Evolutionary conservation across 2,329 filamentous ascomycete species (phyloP).

Genomic region (Talaromyces rugulosus): DNA sequence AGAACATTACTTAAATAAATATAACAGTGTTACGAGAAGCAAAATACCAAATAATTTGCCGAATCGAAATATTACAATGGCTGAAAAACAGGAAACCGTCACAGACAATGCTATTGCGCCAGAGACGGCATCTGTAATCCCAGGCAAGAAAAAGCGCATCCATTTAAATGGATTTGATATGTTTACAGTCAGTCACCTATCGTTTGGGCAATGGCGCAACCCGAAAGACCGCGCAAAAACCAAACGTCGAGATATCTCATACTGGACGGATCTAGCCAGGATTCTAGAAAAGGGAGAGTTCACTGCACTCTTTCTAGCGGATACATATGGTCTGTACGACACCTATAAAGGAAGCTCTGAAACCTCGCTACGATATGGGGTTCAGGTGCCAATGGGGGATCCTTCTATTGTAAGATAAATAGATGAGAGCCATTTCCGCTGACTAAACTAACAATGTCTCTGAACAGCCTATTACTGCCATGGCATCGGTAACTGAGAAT

Average conservation of each 20-base stretch:
- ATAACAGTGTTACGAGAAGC: too few species aligned
- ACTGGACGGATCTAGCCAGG: conserved; percentile 47
- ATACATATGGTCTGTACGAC: conserved; percentile 58
- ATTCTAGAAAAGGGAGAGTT: conserved; percentile 47
- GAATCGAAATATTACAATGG: too few species aligned
- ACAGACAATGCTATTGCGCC: too few species aligned
- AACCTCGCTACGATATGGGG: conserved; percentile 57
- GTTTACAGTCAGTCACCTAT: conserved; percentile 34
- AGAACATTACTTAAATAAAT: too few species aligned
- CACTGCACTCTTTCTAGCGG: conserved; percentile 50
- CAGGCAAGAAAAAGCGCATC: conserved; percentile 15
- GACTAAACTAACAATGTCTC: background rate
- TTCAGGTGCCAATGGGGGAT: conserved; percentile 68
- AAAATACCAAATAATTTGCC: too few species aligned
- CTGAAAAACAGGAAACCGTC: too few species aligned
- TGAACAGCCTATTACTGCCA: conserved; percentile 55
- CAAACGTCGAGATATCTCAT: conserved; percentile 37
- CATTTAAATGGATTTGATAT: conserved; percentile 40
- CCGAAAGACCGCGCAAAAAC: conserved; percentile 31
- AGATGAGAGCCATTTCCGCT: background rate
- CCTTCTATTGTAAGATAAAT: conserved; percentile 31
- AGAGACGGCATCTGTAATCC: background rate
- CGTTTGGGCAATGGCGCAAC: conserved; percentile 29
- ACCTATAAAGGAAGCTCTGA: conserved; percentile 60
- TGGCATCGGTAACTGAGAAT: conserved; percentile 63